Evolutionary conservation across 306 rosid species (phyloP), one percentile per base, ranked within the genome.

Genomic region (Cucurbita moschata): DNA sequence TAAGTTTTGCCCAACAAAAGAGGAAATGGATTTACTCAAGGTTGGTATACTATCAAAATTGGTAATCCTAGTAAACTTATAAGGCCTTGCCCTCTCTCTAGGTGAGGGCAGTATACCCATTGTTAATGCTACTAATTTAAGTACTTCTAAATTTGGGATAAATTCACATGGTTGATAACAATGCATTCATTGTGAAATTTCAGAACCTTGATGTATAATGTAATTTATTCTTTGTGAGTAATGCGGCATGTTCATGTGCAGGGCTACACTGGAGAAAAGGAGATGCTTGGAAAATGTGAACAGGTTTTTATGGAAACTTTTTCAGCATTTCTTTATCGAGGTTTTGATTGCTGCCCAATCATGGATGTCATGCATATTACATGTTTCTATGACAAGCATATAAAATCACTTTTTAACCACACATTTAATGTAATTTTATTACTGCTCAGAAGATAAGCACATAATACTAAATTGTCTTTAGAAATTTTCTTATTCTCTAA

Each of bases 11-110:
- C 98, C 98, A 35, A 86, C 90, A 26, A 85, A 88, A 84, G 96
- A 90, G 91, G 98, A 92, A 86, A 90, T 92, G 84, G 93, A 92
- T 80, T 50, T 86, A 75, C 87, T 93, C 58, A 93, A 88, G 98
- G 98, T 93, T 58, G 49, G 85, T 63, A 64, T 75, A 67, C 53
- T 63, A 16, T 56, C 39, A 63, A 16, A 52, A 26, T 47, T 39
- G 15, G n/a, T 62, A 42, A 76, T 61, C 69, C 43, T 80, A 51
- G 79, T 44, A 23, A 56, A 73, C 59, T 87, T 53, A 62, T 52
- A n/a, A 64, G 71, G 15, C 53, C 35, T 64, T 40, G 15, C 50
- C 23, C 44, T 21, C 71, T 64, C 70, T 60, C 67, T 61, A 8
- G 18, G 53, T 43, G 53, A 10, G 19, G 72, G 72, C 53, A 43